phyloP scores from a whole-genome alignment of 345 rosid genomes.

The Mercurialis annua region DNA sequence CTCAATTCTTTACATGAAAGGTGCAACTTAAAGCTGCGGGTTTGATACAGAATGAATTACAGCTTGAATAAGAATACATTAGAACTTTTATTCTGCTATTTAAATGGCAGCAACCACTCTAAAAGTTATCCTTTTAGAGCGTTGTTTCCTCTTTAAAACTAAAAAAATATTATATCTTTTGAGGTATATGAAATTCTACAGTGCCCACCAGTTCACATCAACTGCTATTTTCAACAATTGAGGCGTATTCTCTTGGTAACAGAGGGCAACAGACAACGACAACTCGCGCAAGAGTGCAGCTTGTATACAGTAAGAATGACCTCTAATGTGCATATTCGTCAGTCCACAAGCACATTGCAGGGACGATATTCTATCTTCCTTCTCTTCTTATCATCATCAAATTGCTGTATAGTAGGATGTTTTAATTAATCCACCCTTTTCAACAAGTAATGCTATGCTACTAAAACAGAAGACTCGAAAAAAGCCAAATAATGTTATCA shows the following conservation, averaged over 20 bases:
- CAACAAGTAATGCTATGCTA: background rate
- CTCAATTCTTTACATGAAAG: too few species aligned
- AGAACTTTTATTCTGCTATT: background rate
- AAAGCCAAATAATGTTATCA: background rate
- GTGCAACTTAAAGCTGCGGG: background rate
- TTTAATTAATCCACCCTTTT: background rate
- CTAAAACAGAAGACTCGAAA: background rate
- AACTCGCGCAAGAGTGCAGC: background rate
- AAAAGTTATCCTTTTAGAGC: background rate
- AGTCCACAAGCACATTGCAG: constrained; percentile 47
- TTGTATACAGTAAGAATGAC: constrained; percentile 1
- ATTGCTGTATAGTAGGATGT: constrained; percentile 32
- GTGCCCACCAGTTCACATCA: background rate
- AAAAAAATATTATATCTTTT: background rate
- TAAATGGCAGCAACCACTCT: background rate
- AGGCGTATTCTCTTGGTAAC: background rate
- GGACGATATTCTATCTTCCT: constrained; percentile 26
- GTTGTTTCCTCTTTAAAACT: background rate
- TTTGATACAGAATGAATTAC: background rate
- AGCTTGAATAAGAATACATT: background rate
- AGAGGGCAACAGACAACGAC: background rate
- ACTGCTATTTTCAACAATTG: background rate
- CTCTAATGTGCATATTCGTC: background rate
- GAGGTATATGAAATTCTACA: constrained; percentile 3
- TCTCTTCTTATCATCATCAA: constrained; percentile 39